phyloP scores from a whole-genome alignment of 1,139 yeast genomes.

The Saccharomyces hybrid region DNA sequence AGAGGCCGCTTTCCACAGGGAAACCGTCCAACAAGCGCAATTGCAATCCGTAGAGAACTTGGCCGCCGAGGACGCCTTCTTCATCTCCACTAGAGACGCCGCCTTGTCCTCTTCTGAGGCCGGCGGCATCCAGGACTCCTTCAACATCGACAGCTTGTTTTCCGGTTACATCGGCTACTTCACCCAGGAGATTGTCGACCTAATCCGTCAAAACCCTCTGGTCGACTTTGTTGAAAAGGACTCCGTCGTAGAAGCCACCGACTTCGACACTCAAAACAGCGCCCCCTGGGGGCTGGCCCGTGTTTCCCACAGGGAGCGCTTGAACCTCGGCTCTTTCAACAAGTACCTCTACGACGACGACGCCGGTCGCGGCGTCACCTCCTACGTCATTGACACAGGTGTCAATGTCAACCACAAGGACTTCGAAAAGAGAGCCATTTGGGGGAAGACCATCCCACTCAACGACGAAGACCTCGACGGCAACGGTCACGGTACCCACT shows the following conservation, averaged over 20 bases:
- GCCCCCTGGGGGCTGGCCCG: constrained; percentile 97
- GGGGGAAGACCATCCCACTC: constrained; percentile 87
- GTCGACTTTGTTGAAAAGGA: constrained; percentile 75
- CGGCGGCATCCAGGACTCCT: constrained; percentile 62
- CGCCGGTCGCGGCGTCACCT: constrained; percentile 87
- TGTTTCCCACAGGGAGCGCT: constrained; percentile 75
- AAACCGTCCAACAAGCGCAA: constrained; percentile 18
- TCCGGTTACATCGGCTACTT: constrained; percentile 70
- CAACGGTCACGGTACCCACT: constrained; percentile 85
- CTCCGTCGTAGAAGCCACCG: constrained; percentile 60
- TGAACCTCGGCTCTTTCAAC: constrained; percentile 71
- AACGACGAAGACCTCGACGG: constrained; percentile 83
- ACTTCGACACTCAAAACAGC: constrained; percentile 61
- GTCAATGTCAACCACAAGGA: constrained; percentile 72
- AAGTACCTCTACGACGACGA: constrained; percentile 74
- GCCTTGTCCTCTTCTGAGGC: constrained; percentile 18
- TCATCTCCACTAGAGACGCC: constrained; percentile 12
- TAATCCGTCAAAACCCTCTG: constrained; percentile 59
- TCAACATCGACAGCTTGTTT: constrained; percentile 47
- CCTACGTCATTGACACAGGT: constrained; percentile 86
- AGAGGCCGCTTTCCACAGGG: constrained; percentile 54
- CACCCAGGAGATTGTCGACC: constrained; percentile 60
- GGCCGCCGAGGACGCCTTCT: constrained; percentile 19
- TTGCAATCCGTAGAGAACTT: constrained; percentile 19
- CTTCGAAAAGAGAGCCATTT: constrained; percentile 82